phyloP scores from a whole-genome alignment of 192 early-diverging fungal species.

The Gonapodya prolifera region DNA sequence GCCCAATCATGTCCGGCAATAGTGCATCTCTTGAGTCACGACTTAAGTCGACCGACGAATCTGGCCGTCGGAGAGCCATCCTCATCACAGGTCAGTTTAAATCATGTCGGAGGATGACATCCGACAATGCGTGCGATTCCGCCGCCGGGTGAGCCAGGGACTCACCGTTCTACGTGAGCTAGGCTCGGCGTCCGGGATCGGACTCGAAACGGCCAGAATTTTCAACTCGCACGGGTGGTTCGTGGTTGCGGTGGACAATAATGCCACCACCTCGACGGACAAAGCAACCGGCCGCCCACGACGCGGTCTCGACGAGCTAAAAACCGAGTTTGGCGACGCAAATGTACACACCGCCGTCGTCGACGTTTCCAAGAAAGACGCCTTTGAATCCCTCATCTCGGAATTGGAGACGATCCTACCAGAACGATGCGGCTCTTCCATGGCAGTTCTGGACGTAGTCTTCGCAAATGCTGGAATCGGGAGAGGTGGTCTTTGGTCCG shows the following conservation, averaged over 20 bases:
- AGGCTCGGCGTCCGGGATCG: not conserved
- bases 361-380: not conserved
- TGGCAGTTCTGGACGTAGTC: not conserved
- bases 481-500: not conserved
- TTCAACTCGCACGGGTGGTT: not conserved
- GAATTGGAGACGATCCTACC: not conserved
- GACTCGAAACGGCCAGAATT: not conserved
- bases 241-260: not conserved
- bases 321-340: not conserved
- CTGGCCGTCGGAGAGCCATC: not conserved
- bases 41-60: not conserved
- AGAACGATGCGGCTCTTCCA: not conserved
- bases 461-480: conserved; percentile 5
- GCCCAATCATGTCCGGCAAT: too few species aligned
- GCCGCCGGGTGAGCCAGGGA: not conserved
- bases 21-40: too few species aligned
- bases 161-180: not conserved
- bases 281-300: not conserved
- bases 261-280: not conserved
- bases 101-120: not conserved
- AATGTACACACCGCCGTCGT: not conserved
- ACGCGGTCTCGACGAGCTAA: not conserved
- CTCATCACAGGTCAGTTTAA: not conserved
- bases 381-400: not conserved
- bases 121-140: not conserved